Percentiles rank a stretch among this genome's conserved stretches.
Evolutionary conservation across 306 rosid genomes (phyloP).

Genomic region (Gastrolobium bilobum): DNA sequence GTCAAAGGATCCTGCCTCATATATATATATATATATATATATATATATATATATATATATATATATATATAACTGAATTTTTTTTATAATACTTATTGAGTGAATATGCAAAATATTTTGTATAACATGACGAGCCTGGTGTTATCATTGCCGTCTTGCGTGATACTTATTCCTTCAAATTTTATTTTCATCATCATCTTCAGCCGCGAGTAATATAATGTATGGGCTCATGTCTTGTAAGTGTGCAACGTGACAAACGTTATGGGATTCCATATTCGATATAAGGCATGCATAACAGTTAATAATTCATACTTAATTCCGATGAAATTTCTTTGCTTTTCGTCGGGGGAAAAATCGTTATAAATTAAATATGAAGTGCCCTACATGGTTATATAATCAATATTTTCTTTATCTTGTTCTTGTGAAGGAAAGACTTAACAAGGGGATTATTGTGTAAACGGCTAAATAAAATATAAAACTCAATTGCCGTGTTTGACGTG

Average conservation of each 20-base stretch:
- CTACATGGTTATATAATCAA: conserved; percentile 2
- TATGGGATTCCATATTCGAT: conserved; percentile 31
- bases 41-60: too few relatives aligned
- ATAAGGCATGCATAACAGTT: neutral
- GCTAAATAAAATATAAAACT: neutral
- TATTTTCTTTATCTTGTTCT: neutral
- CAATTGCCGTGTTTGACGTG: conserved; percentile 23
- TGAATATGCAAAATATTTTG: conserved; percentile 8
- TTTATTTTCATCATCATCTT: conserved; percentile 23
- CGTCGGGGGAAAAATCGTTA: neutral
- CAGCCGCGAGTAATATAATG: conserved; percentile 25
- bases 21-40: too few relatives aligned
- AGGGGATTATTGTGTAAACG: neutral
- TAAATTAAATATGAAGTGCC: neutral
- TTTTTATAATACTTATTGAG: neutral
- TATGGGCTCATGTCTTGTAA: conserved; percentile 11
- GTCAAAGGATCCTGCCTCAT: too few relatives aligned
- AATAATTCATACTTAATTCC: neutral
- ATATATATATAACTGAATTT: too few relatives aligned
- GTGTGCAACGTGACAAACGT: conserved; percentile 43
- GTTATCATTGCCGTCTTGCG: conserved; percentile 51
- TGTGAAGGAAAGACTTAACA: neutral
- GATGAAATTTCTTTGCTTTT: conserved; percentile 27
- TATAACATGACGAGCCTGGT: conserved; percentile 17
- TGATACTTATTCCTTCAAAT: conserved; percentile 33